Evolutionary conservation across 192 early-diverging fungal species (phyloP).

Genomic region (Martensiomyces pterosporus): DNA sequence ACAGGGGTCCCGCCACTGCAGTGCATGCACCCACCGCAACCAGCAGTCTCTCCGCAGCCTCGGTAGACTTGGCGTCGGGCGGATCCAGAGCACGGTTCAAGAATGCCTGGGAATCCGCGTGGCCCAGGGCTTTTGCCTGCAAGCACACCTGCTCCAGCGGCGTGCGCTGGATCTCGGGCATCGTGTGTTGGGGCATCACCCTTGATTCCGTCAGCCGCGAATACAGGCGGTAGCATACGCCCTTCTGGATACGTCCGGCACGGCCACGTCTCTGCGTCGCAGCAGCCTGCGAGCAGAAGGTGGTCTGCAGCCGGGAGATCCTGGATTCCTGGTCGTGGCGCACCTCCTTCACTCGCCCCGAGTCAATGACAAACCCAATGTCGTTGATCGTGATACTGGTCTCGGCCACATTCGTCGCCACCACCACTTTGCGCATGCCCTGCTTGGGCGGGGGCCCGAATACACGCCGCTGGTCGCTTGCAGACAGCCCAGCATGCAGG

Average conservation of each 20-base stretch:
- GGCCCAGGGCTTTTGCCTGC: slow-evolving; percentile 64
- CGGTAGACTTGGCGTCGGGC: slow-evolving; percentile 56
- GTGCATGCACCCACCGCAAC: slow-evolving; percentile 59
- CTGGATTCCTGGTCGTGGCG: slow-evolving; percentile 53
- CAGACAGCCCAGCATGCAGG: slow-evolving; percentile 57
- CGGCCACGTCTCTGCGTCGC: slow-evolving; percentile 71
- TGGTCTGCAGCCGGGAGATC: slow-evolving; percentile 57
- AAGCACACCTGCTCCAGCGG: slow-evolving; percentile 85
- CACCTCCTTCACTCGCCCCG: slow-evolving; percentile 63
- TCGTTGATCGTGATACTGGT: slow-evolving; percentile 62
- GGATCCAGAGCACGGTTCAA: slow-evolving; percentile 62
- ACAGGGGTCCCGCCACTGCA: slow-evolving; percentile 48
- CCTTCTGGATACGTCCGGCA: slow-evolving; percentile 75
- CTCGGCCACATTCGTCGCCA: slow-evolving; percentile 90
- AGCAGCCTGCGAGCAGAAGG: slow-evolving; percentile 53
- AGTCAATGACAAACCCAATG: slow-evolving; percentile 67
- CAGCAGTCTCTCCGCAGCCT: slow-evolving; percentile 56
- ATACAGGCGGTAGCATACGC: slow-evolving; percentile 75
- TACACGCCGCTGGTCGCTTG: slow-evolving; percentile 53
- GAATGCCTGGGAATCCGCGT: slow-evolving; percentile 53
- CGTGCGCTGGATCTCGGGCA: slow-evolving; percentile 74
- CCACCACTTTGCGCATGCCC: slow-evolving; percentile 73
- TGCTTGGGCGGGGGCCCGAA: slow-evolving; percentile 37
- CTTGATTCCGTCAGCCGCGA: slow-evolving; percentile 42
- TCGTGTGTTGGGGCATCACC: slow-evolving; percentile 57